Evolutionary conservation across 495 filamentous ascomycete species (phyloP).

Genomic region (Aspergillus conjunctus): DNA sequence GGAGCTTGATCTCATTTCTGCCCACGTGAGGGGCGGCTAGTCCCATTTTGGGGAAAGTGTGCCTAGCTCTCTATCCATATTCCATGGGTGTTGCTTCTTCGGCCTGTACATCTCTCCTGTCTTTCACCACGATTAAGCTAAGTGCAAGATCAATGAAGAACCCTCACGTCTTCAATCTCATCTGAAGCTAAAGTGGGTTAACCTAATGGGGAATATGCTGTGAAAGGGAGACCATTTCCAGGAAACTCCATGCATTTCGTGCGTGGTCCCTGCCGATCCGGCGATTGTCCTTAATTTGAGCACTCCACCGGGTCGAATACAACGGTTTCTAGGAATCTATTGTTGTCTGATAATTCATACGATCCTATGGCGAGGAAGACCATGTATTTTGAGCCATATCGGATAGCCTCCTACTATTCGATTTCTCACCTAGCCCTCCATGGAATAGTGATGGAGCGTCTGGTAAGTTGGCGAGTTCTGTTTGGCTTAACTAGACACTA

Average conservation of each 20-base stretch:
- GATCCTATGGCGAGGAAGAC: too few relatives aligned
- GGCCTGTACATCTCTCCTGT: background rate
- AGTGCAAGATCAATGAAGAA: too few relatives aligned
- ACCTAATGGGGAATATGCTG: background rate
- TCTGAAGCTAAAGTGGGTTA: background rate
- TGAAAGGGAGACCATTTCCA: constrained; percentile 1
- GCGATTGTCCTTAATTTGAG: background rate
- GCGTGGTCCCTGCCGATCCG: constrained; percentile 14
- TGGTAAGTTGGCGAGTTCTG: too few relatives aligned
- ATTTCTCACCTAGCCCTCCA: too few relatives aligned
- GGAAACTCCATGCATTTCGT: constrained; percentile 1
- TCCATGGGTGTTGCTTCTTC: background rate
- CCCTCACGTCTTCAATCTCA: background rate
- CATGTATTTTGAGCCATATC: too few relatives aligned
- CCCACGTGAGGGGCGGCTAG: constrained; percentile 21
- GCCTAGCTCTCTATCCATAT: constrained; percentile 2
- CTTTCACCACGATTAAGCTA: background rate
- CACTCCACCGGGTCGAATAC: background rate
- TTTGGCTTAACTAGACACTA: too few relatives aligned
- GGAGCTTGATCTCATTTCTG: constrained; percentile 10
- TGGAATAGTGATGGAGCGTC: too few relatives aligned
- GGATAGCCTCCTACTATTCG: too few relatives aligned
- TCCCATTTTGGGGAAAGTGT: constrained; percentile 10
- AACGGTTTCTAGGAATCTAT: background rate
- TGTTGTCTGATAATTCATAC: background rate